Percentiles rank a stretch among this genome's conserved stretches.
These are phyloP conservation scores for Globisporangium echinulatum DNA, from an alignment of 352 stramenopile species.

Conservation along the genomic window DNA sequence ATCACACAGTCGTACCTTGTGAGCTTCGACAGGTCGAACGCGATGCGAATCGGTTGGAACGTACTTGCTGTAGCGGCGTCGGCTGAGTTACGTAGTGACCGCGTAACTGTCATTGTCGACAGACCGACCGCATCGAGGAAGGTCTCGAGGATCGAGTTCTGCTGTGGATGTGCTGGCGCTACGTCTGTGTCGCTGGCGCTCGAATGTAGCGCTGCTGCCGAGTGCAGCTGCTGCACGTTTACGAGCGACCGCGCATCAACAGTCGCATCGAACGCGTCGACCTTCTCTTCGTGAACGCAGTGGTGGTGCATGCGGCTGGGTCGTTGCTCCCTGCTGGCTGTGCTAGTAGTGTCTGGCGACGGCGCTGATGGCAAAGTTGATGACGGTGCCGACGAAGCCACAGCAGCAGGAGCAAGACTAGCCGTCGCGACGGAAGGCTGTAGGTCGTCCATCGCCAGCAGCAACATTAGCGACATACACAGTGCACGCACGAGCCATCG, in stretches of 20 bases:
- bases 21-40: constrained; percentile 73
- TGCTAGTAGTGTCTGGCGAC: neutral
- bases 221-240: constrained; percentile 21
- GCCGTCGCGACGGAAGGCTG: too few relatives aligned
- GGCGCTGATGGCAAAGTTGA: neutral
- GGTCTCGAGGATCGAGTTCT: constrained; percentile 21
- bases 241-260: constrained; percentile 33
- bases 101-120: constrained; percentile 8
- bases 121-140: constrained; percentile 42
- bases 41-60: constrained; percentile 72
- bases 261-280: constrained; percentile 33
- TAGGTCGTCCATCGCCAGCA: too few relatives aligned
- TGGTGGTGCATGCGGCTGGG: constrained; percentile 16
- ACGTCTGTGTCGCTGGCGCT: neutral
- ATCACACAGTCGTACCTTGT: constrained; percentile 21
- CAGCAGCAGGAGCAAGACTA: too few relatives aligned
- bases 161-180: neutral
- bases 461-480: too few relatives aligned
- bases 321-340: neutral
- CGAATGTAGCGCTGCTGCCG: neutral
- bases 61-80: constrained; percentile 12
- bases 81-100: constrained; percentile 3
- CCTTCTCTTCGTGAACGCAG: constrained; percentile 70
- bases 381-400: too few relatives aligned
- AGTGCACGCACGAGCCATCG: too few relatives aligned